A percentile compares a stretch with the other conserved stretches of the same genome.
Conservation (phyloP, 192 early-diverging fungal species). For the Backusella circina region DNA sequence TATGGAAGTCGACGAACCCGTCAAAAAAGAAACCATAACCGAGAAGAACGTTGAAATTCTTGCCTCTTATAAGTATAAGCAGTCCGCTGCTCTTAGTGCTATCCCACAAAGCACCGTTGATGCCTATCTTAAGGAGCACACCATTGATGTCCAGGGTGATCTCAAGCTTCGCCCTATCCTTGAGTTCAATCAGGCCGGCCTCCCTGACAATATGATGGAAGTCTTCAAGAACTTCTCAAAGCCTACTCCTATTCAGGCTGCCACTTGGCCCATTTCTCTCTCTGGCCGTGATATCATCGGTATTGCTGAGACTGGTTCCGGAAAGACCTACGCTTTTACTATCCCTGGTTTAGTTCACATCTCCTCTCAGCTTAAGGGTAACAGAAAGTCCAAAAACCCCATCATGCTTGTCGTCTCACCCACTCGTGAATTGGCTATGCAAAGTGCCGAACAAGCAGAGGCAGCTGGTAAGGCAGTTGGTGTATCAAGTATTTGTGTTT, state of each 20-base stretch:
- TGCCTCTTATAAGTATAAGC: constrained; percentile 21
- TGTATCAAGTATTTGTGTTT: constrained; percentile 74
- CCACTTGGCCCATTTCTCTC: constrained; percentile 87
- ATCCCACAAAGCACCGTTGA: constrained; percentile 28
- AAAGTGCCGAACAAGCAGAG: constrained; percentile 86
- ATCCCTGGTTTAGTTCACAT: constrained; percentile 88
- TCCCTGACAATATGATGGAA: constrained; percentile 63
- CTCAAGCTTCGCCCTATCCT: constrained; percentile 62
- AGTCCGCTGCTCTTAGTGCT: constrained; percentile 11
- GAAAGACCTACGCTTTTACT: constrained; percentile 93
- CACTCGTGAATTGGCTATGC: constrained; percentile 95
- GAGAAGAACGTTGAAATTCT: constrained; percentile 9
- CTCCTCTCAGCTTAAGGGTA: constrained; percentile 59
- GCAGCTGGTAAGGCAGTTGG: constrained; percentile 63
- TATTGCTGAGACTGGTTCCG: constrained; percentile 96
- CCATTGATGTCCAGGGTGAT: constrained; percentile 46
- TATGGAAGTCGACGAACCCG: constrained; percentile 1
- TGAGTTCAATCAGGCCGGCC: constrained; percentile 71
- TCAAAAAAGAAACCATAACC: neutral
- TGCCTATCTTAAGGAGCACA: constrained; percentile 46
- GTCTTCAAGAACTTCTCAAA: constrained; percentile 66
- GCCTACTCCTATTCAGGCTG: constrained; percentile 93
- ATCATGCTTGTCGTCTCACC: constrained; percentile 85
- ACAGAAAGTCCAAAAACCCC: constrained; percentile 57
- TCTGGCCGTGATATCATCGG: constrained; percentile 84